Evolutionary conservation across 495 filamentous ascomycete species (phyloP).

Genomic region (Penicillium riverlandense): DNA sequence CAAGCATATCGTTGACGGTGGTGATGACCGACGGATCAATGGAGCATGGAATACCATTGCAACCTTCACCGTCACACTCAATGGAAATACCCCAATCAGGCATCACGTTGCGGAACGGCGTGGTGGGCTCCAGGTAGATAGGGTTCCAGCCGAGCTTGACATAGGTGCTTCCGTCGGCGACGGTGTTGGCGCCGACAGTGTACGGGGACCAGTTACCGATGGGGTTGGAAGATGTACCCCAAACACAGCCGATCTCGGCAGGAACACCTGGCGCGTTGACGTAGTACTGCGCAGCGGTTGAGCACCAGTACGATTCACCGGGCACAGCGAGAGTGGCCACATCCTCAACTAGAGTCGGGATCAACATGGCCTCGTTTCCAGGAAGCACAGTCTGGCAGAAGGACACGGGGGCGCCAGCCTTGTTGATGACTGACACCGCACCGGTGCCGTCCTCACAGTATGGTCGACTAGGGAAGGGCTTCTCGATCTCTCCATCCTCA

Average conservation of each 20-base stretch:
- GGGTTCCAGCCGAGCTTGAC: slow-evolving; percentile 79
- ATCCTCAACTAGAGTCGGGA: slow-evolving; percentile 58
- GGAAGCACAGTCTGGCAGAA: slow-evolving; percentile 82
- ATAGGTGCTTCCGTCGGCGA: slow-evolving; percentile 56
- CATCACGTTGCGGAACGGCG: slow-evolving; percentile 48
- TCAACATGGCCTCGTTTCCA: slow-evolving; percentile 85
- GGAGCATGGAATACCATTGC: slow-evolving; percentile 67
- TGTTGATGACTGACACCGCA: slow-evolving; percentile 55
- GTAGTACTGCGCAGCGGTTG: slow-evolving; percentile 74
- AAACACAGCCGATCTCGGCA: slow-evolving; percentile 56
- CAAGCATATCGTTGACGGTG: slow-evolving; percentile 54
- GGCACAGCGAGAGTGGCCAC: slow-evolving; percentile 61
- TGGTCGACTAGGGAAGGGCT: slow-evolving; percentile 60
- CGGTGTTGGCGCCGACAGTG: slow-evolving; percentile 71
- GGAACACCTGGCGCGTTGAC: slow-evolving; percentile 68
- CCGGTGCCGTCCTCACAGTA: slow-evolving; percentile 72
- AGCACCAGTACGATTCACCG: slow-evolving; percentile 61
- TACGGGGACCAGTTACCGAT: slow-evolving; percentile 78
- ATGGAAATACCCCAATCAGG: slow-evolving; percentile 67
- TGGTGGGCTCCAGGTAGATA: slow-evolving; percentile 54
- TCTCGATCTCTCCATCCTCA: slow-evolving; percentile 54
- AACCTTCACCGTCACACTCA: slow-evolving; percentile 57
- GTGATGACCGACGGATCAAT: slow-evolving; percentile 56
- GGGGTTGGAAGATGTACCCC: slow-evolving; percentile 58
- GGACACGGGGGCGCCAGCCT: slow-evolving; percentile 51